Conservation (phyloP, 805 yeast species). For the Cyberlindnera mrakii region DNA sequence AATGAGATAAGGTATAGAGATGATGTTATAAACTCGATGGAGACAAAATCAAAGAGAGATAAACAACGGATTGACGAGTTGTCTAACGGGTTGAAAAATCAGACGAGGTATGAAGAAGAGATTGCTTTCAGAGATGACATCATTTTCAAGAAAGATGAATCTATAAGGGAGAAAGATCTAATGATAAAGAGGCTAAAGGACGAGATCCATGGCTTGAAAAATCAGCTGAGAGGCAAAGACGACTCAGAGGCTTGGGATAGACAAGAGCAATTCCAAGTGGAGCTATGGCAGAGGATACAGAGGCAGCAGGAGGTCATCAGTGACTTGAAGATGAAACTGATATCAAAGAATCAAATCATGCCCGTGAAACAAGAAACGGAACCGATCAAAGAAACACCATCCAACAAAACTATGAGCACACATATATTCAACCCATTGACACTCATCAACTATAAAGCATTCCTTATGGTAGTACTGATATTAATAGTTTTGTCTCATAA, state of each 20-base stretch:
- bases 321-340: slow-evolving; percentile 8
- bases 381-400: no score
- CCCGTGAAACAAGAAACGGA: no score
- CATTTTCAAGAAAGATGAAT: slow-evolving; percentile 12
- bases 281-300: slow-evolving; percentile 14
- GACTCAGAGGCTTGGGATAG: slow-evolving; percentile 3
- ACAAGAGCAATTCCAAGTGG: slow-evolving; percentile 10
- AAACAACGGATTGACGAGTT: slow-evolving; percentile 3
- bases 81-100: background rate
- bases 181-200: slow-evolving; percentile 6
- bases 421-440: background rate
- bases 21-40: slow-evolving; percentile 16
- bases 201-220: slow-evolving; percentile 2
- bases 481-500: background rate
- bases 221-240: slow-evolving; percentile 5
- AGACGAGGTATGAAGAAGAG: slow-evolving; percentile 14
- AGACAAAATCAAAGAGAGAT: slow-evolving; percentile 11
- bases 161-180: slow-evolving; percentile 5
- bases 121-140: slow-evolving; percentile 19
- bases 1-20: slow-evolving; percentile 23
- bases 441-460: background rate
- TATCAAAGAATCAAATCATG: background rate
- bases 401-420: background rate
- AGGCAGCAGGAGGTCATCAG: slow-evolving; percentile 15
- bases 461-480: background rate